phyloP scores from a whole-genome alignment of 306 rosid species.

The Alnus glutinosa region DNA sequence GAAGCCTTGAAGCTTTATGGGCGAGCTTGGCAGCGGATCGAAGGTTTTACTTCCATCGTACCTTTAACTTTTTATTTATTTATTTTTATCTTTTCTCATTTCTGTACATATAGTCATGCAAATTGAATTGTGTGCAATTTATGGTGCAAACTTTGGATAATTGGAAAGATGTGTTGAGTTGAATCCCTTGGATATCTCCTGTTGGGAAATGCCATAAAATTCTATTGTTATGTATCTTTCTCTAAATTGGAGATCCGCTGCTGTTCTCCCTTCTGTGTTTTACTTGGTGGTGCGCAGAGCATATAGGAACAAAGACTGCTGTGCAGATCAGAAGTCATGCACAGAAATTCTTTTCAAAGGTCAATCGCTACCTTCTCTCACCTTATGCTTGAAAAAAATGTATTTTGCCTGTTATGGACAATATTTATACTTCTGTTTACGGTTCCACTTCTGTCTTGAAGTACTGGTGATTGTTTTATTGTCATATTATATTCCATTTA shows the following conservation, averaged over 20 bases:
- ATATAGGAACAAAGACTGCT: conserved; percentile 98
- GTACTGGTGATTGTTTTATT: conserved; percentile 11
- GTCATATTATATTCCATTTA: not conserved
- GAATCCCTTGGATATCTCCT: conserved; percentile 15
- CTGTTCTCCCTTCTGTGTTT: conserved; percentile 22
- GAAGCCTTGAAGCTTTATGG: conserved; percentile 96
- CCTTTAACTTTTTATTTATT: not conserved
- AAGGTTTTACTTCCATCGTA: conserved; percentile 52
- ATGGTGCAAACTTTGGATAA: conserved; percentile 1
- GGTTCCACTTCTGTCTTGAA: conserved; percentile 16
- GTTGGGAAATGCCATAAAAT: conserved; percentile 21
- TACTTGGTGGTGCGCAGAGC: conserved; percentile 64
- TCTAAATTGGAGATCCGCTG: conserved; percentile 27
- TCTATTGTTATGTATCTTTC: conserved; percentile 27
- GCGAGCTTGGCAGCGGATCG: conserved; percentile 99
- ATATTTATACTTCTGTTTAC: conserved; percentile 22
- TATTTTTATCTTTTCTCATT: conserved; percentile 16
- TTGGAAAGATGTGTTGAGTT: conserved; percentile 2
- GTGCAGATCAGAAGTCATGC: conserved; percentile 99
- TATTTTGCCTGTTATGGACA: conserved; percentile 22
- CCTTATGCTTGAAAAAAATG: conserved; percentile 23
- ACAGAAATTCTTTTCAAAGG: conserved; percentile 99
- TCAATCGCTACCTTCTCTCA: conserved; percentile 59
- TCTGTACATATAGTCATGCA: conserved; percentile 5
- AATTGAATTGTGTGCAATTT: not conserved